Conservation (phyloP, 2,329 filamentous ascomycete genomes). For the Xenosphaeropsis pyriputrescens region DNA sequence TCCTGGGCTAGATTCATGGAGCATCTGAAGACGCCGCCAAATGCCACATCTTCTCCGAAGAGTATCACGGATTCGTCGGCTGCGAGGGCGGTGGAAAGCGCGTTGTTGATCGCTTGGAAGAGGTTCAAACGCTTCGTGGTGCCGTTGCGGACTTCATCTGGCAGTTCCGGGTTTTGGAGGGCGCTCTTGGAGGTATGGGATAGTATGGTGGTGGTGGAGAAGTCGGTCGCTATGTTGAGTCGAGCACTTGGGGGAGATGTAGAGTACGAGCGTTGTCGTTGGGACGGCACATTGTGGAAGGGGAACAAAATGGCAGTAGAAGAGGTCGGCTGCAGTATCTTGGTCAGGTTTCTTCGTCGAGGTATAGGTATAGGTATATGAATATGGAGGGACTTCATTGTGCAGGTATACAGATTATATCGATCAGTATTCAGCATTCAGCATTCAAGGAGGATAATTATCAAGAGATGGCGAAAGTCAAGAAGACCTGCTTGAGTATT, state of each 20-base stretch:
- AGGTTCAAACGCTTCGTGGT: constrained; percentile 81
- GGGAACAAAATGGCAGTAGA: no score
- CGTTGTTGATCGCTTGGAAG: constrained; percentile 87
- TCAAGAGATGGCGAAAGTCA: no score
- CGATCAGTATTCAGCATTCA: no score
- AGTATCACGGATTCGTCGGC: constrained; percentile 77
- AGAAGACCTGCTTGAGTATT: no score
- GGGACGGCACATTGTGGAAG: no score
- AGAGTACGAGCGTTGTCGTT: constrained; percentile 10
- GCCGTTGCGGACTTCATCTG: constrained; percentile 46
- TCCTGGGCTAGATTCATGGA: constrained; percentile 81
- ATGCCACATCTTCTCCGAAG: constrained; percentile 94
- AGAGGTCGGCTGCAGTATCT: no score
- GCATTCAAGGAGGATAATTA: no score
- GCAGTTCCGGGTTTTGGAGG: constrained; percentile 57
- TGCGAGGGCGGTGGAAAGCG: constrained; percentile 66
- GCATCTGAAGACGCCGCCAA: constrained; percentile 91
- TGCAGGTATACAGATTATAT: neutral
- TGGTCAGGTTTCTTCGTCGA: neutral
- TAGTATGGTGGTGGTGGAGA: constrained; percentile 65
- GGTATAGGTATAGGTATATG: neutral
- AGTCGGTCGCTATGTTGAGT: constrained; percentile 82
- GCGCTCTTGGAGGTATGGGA: constrained; percentile 65
- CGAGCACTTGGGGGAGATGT: constrained; percentile 36
- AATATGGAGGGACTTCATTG: neutral